These are phyloP conservation scores for Lachnellula hyalina DNA, from an alignment of 2,329 filamentous ascomycete species.

Conservation along the genomic window DNA sequence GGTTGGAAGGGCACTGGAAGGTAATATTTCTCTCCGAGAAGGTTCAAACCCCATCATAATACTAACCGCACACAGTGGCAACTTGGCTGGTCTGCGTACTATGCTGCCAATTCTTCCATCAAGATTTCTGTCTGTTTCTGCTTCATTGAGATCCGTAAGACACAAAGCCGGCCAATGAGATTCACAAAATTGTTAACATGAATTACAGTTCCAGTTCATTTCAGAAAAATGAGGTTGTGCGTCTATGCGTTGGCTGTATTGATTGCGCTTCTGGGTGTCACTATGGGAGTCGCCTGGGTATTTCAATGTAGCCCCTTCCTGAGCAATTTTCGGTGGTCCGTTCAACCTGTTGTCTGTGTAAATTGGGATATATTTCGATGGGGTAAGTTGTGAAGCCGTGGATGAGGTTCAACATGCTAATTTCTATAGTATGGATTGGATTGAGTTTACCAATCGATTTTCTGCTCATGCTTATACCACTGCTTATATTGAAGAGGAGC, in stretches of 20 bases:
- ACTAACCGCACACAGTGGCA: constrained; percentile 5
- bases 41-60: background rate
- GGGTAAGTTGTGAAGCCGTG: constrained; percentile 14
- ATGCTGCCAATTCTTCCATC: constrained; percentile 25
- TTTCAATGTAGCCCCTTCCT: constrained; percentile 26
- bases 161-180: background rate
- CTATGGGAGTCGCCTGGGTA: constrained; percentile 20
- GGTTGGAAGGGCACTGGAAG: constrained; percentile 24
- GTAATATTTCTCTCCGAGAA: constrained; percentile 7
- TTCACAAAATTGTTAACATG: background rate
- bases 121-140: constrained; percentile 29
- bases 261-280: constrained; percentile 22
- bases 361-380: constrained; percentile 29
- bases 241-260: constrained; percentile 23
- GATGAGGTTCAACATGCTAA: background rate
- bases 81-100: constrained; percentile 27
- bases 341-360: constrained; percentile 21
- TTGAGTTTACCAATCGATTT: constrained; percentile 28
- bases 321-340: constrained; percentile 25
- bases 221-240: constrained; percentile 18
- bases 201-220: constrained; percentile 21
- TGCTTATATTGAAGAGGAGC: constrained; percentile 21
- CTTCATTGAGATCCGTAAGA: constrained; percentile 29
- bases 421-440: constrained; percentile 23
- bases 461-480: constrained; percentile 24